Base-by-base conservation (phyloP, 306 rosid genomes). In the Styphnolobium japonicum region DNA sequence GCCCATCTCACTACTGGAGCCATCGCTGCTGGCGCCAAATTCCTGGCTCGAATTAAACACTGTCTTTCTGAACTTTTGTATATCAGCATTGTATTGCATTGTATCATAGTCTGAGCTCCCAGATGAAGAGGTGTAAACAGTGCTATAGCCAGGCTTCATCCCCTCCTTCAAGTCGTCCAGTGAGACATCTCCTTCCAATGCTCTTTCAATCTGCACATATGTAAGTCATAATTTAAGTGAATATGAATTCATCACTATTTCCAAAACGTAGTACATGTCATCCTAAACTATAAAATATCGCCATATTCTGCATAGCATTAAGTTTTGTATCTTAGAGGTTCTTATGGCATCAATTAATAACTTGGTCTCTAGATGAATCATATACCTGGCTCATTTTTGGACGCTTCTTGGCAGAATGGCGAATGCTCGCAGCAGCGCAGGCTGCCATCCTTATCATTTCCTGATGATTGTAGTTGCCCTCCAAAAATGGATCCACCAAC, bases 331-430 rank as follows among this genome's bases (percentile, higher is more conserved):
- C 16, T 43, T 12, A 3, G 49, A 43, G n/a, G 12, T 43, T 43
- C 16, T 12, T 14, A 3, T 12, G 49, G 16, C 5, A 43, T 10
- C 2, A 27, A 12, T 49, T 49, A n/a, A 27, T 25, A 29, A 4
- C 29, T 0, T 39, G 33, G 48, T 37, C 71, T 39, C 18, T 65
- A 39, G 10, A 16, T 74, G 31, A 19, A 9, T 6, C 40, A 3
- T 68, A 22, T 77, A 92, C 98, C 89, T 92, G 98, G 64, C 97
- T 94, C 98, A 94, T 94, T 77, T 79, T 92, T 0, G 97, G 87
- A 65, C 98, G 98, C 60, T 85, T 89, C 79, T 71, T 88, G 4
- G 88, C 87, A 10, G 98, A 94, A 71, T 94, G 98, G 2, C 97
- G 97, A 61, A 94, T 92, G 88, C 94, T 85, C 4, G 93, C 91